Evolutionary conservation across 768 basidiomycete genomes (phyloP), one percentile per base, ranked within the genome.

Genomic region (Boletus speciosus): DNA sequence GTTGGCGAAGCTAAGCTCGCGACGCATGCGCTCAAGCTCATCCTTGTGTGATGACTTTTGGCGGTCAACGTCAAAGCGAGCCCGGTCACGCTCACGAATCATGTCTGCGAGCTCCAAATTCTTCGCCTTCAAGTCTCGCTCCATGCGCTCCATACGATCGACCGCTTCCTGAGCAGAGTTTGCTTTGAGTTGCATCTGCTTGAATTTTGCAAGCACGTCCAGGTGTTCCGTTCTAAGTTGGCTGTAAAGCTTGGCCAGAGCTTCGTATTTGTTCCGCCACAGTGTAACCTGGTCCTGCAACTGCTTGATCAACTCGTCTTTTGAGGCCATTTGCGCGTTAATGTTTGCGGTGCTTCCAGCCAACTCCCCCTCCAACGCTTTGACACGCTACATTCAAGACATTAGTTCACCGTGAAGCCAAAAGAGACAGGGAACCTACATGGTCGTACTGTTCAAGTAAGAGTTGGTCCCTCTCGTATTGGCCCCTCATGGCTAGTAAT

Each of bases 181-280:
- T 16, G 97, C 97, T 70, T 97, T 98, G 57, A 98, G 81, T 68
- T 98, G 95, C 81, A 98, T 82, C 61, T 90, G 88, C 77, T 98
- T 99, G 80, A 90, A 95, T 74, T 96, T 98, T 59, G 88, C 83
- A 49, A 99, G 83, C 85, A 98, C 90, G 57, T 99, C 97, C 41
- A 99, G 79, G 73, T 99, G 97, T 67, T 98, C 97, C 31, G 92
- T 90, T 50, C 97, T 90, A 10, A 99, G 84, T 69, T 98, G 97
- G 63, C 94, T 98, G 78, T 99, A 99, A 9, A 99, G 82, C 71
- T 98, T 99, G 41, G 97, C 97, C 54, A 99, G 79, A 0, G 96
- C 93, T 69, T 99, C 97, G 71, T 99, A 99, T 73, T 99, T 99
- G 76, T 92, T 95, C 52, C 93, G 87, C 97, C 97, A 99, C 14